Conservation (phyloP, 225 moss, liverwort and hornwort genomes). For the Asterella californica region DNA sequence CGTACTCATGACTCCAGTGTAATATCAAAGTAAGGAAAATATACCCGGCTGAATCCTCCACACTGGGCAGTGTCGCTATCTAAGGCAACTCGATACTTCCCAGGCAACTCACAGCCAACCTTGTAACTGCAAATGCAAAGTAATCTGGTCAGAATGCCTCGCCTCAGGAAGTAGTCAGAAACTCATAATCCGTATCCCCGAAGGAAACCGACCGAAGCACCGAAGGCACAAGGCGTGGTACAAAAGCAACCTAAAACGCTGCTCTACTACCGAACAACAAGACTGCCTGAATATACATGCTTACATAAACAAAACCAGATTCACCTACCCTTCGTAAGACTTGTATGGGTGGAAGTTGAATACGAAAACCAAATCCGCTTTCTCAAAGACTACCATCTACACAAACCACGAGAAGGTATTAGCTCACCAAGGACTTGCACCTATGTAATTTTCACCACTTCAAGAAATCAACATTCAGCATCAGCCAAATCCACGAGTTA, state of each 20-base stretch:
- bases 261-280: not conserved
- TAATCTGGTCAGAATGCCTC: not conserved
- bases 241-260: not conserved
- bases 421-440: not conserved
- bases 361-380: constrained; percentile 78
- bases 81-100: constrained; percentile 76
- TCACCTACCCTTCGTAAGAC: constrained; percentile 67
- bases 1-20: not conserved
- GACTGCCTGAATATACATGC: not conserved
- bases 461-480: not conserved
- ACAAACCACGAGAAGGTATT: constrained; percentile 16
- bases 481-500: not conserved
- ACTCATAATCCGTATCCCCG: not conserved
- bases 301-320: not conserved
- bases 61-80: constrained; percentile 72
- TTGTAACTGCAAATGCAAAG: constrained; percentile 57
- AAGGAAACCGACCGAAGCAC: not conserved
- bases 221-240: not conserved
- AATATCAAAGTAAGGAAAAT: not conserved
- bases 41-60: constrained; percentile 73
- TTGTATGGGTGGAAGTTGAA: constrained; percentile 85
- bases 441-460: not conserved
- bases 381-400: constrained; percentile 85
- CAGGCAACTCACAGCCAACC: constrained; percentile 80
- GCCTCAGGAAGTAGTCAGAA: not conserved